A percentile compares a stretch with the other conserved stretches of the same genome.
Evolutionary conservation across 768 basidiomycete genomes (phyloP).

Genomic region (Phylloporus sp.): DNA sequence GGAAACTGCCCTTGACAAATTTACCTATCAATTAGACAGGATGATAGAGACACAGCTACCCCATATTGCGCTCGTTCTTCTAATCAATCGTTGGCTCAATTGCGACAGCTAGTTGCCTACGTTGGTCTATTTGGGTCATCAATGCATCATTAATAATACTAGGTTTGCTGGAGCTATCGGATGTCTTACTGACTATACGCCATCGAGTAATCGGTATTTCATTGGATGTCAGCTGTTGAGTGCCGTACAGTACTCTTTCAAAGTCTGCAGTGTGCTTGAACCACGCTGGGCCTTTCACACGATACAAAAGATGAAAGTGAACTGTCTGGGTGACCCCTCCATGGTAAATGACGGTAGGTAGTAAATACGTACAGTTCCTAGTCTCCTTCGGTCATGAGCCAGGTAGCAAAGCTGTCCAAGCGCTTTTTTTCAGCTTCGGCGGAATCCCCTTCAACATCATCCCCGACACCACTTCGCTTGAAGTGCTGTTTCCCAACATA

Average conservation of each 20-base stretch:
- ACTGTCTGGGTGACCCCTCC: not conserved
- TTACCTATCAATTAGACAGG: not conserved
- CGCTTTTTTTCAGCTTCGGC: slow-evolving; percentile 79
- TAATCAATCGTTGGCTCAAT: not conserved
- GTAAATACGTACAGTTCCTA: slow-evolving; percentile 24
- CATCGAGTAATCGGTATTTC: too few species aligned
- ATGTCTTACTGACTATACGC: too few species aligned
- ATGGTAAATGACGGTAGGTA: not conserved
- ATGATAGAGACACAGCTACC: not conserved
- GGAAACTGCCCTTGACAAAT: not conserved
- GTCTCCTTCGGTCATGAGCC: slow-evolving; percentile 81
- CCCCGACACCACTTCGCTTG: slow-evolving; percentile 64
- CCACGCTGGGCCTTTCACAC: not conserved
- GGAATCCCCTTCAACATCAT: slow-evolving; percentile 57
- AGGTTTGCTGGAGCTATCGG: too few species aligned
- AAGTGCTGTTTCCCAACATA: slow-evolving; percentile 81
- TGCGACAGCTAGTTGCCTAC: too few species aligned
- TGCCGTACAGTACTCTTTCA: too few species aligned
- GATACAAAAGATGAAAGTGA: not conserved
- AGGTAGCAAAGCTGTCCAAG: slow-evolving; percentile 81
- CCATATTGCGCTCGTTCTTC: slow-evolving; percentile 8
- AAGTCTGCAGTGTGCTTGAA: too few species aligned
- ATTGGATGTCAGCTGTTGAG: too few species aligned
- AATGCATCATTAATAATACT: too few species aligned
- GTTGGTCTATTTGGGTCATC: too few species aligned